A percentile compares a stretch with the other conserved stretches of the same genome.
Evolutionary conservation across 441 rosid genomes (phyloP).

Genomic region (Populus trichocarpa): DNA sequence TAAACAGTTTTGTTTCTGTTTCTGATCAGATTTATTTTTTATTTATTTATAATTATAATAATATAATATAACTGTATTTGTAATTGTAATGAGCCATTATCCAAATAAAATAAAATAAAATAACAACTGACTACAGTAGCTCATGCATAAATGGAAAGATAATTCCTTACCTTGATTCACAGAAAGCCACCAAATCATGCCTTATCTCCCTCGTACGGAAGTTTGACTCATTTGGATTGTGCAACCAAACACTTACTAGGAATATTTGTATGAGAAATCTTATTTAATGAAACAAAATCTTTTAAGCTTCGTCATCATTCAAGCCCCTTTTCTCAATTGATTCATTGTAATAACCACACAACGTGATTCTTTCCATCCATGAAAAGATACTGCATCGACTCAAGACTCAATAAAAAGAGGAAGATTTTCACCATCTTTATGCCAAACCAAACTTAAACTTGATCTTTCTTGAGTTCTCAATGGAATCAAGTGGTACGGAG

Average conservation of each 20-base stretch:
- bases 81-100: not conserved
- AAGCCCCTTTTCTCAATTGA: not conserved
- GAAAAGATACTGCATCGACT: no score
- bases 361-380: not conserved
- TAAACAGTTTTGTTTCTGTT: no score
- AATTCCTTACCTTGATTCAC: not conserved
- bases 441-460: not conserved
- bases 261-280: not conserved
- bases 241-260: not conserved
- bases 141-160: not conserved
- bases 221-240: not conserved
- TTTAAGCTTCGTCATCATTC: not conserved
- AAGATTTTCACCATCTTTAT: not conserved
- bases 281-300: not conserved
- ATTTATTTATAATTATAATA: no score
- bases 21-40: no score
- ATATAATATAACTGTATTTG: not conserved
- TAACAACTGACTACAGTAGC: not conserved
- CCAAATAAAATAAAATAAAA: not conserved
- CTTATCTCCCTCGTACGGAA: not conserved
- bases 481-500: no score
- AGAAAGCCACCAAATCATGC: not conserved
- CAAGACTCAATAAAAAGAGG: no score
- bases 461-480: no score
- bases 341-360: not conserved